Percentiles rank a stretch among this genome's conserved stretches.
Evolutionary conservation across 768 basidiomycete species (phyloP).

Genomic region (Gloeostereum incarnatum): DNA sequence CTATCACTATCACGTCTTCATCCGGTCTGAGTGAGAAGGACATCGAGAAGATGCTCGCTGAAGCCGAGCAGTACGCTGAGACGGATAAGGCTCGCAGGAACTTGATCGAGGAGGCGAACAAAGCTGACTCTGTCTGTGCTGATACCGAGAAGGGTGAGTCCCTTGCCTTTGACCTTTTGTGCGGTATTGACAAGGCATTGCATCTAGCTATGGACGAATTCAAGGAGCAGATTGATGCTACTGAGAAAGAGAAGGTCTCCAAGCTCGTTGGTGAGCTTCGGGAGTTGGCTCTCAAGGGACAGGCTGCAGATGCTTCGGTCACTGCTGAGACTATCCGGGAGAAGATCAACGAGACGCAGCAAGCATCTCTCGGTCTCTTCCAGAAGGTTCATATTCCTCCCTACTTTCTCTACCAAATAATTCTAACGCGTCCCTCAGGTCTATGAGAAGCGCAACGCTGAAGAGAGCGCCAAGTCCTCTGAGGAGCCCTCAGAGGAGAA

Average conservation of each 20-base stretch:
- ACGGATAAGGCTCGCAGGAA: constrained; percentile 79
- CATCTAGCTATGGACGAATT: constrained; percentile 96
- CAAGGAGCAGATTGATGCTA: constrained; percentile 89
- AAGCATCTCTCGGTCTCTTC: constrained; percentile 94
- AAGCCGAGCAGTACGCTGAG: constrained; percentile 92
- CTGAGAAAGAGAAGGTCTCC: constrained; percentile 91
- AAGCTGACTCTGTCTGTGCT: constrained; percentile 86
- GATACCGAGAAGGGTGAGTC: constrained; percentile 90
- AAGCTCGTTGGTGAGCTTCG: constrained; percentile 83
- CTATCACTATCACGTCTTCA: constrained; percentile 96
- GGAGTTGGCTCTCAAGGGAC: constrained; percentile 84
- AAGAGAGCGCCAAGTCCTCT: constrained; percentile 57
- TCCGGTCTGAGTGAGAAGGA: constrained; percentile 95
- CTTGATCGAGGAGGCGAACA: constrained; percentile 94
- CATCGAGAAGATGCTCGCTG: constrained; percentile 93
- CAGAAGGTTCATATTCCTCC: constrained; percentile 56
- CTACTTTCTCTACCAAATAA: neutral
- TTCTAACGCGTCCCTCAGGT: constrained; percentile 26
- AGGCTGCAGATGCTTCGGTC: constrained; percentile 71
- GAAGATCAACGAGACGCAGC: constrained; percentile 90
- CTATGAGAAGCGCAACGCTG: constrained; percentile 87
- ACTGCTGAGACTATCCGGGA: constrained; percentile 84
- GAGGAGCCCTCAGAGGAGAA: constrained; percentile 42
- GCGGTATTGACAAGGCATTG: constrained; percentile 7
- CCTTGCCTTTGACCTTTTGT: neutral